Evolutionary conservation across 177 flowering plant genomes (phyloP).

Genomic region (Vitis hybrid): DNA sequence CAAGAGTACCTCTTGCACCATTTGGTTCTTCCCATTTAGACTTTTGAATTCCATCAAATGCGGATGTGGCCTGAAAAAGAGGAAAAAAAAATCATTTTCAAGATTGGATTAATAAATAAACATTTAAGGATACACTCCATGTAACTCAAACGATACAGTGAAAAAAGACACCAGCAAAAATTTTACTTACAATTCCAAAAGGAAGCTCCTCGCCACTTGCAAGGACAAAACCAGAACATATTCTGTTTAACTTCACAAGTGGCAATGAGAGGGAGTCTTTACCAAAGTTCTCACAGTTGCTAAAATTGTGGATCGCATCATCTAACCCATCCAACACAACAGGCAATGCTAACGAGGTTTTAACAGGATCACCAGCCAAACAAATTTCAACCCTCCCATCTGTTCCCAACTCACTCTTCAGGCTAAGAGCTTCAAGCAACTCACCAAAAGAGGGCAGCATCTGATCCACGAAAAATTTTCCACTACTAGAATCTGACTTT

Average conservation of each 20-base stretch:
- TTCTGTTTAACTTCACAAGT: constrained; percentile 61
- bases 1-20: constrained; percentile 76
- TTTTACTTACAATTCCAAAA: constrained; percentile 80
- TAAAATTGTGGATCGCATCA: constrained; percentile 42
- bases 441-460: constrained; percentile 41
- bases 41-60: constrained; percentile 77
- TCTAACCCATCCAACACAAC: constrained; percentile 75
- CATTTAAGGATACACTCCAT: not conserved
- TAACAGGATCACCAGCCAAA: constrained; percentile 76
- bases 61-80: constrained; percentile 71
- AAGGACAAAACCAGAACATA: constrained; percentile 79
- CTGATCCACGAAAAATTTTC: constrained; percentile 20
- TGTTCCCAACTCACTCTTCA: constrained; percentile 41
- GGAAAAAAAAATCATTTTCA: not conserved
- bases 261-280: constrained; percentile 56
- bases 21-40: constrained; percentile 98
- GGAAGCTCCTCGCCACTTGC: constrained; percentile 98
- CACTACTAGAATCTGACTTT: constrained; percentile 24
- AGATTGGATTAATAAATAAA: not conserved
- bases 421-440: constrained; percentile 57
- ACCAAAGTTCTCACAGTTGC: constrained; percentile 28
- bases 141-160: not conserved
- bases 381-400: constrained; percentile 47
- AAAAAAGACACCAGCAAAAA: not conserved
- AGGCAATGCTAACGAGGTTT: constrained; percentile 77